Conservation (phyloP, 2,329 filamentous ascomycete genomes). For the Metarhizium guizhouense region DNA sequence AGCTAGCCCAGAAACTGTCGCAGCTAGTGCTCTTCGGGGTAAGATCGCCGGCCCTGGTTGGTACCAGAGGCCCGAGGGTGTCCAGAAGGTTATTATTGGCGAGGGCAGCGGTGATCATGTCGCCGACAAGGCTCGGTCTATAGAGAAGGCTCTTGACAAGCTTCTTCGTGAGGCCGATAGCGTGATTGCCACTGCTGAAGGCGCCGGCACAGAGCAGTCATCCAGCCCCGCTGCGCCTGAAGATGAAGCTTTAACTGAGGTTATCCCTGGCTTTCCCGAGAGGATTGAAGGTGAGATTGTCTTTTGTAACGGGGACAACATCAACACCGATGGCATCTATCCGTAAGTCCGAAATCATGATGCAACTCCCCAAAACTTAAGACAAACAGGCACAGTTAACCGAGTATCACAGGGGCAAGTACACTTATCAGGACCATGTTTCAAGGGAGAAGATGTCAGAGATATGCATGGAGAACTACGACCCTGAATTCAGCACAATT, state of each 20-base stretch:
- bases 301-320: constrained; percentile 49
- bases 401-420: neutral
- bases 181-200: no score
- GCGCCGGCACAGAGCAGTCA: no score
- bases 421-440: constrained; percentile 70
- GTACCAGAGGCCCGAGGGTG: constrained; percentile 64
- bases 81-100: constrained; percentile 58
- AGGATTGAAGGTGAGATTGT: constrained; percentile 78
- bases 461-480: constrained; percentile 93
- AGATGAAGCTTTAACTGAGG: constrained; percentile 27
- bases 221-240: no score
- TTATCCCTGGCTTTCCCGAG: constrained; percentile 81
- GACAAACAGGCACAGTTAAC: constrained; percentile 61
- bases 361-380: constrained; percentile 31
- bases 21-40: constrained; percentile 74
- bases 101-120: constrained; percentile 56
- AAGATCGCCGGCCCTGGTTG: constrained; percentile 67
- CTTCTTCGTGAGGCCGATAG: constrained; percentile 59
- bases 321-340: constrained; percentile 90
- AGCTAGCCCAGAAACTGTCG: constrained; percentile 76
- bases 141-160: constrained; percentile 63
- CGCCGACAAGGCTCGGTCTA: constrained; percentile 39
- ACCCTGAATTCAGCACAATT: constrained; percentile 55
- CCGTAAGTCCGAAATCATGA: no score
- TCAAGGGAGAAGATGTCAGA: constrained; percentile 71